Evolutionary conservation across 208 protist genomes (phyloP).

Genomic region (Endotrypanum monterogeii): DNA sequence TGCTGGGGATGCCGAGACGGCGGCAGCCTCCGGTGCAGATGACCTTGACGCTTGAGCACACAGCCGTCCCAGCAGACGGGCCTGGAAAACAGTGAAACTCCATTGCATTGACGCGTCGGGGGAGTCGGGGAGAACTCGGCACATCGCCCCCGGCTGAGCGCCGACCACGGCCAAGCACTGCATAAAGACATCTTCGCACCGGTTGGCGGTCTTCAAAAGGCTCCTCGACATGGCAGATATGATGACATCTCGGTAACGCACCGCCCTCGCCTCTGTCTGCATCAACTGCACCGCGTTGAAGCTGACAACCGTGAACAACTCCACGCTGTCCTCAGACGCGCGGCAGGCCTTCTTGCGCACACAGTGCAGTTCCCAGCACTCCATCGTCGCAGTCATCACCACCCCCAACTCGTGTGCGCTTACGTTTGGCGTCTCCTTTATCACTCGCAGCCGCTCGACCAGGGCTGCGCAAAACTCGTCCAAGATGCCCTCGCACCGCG

Average conservation of each 20-base stretch:
- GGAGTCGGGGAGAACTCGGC: slow-evolving; percentile 35
- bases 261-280: slow-evolving; percentile 34
- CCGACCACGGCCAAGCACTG: slow-evolving; percentile 52
- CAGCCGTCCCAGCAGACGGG: slow-evolving; percentile 42
- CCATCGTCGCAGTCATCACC: slow-evolving; percentile 61
- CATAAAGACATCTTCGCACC: slow-evolving; percentile 46
- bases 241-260: slow-evolving; percentile 36
- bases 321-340: slow-evolving; percentile 45
- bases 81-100: slow-evolving; percentile 47
- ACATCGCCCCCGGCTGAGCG: slow-evolving; percentile 27
- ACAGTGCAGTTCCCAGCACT: slow-evolving; percentile 87
- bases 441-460: slow-evolving; percentile 54
- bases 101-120: slow-evolving; percentile 8
- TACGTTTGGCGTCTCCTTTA: slow-evolving; percentile 65
- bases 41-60: slow-evolving; percentile 10
- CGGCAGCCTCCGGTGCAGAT: background rate
- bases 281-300: slow-evolving; percentile 43
- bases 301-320: slow-evolving; percentile 73
- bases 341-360: slow-evolving; percentile 56
- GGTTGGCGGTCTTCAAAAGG: slow-evolving; percentile 49
- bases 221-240: slow-evolving; percentile 36
- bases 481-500: slow-evolving; percentile 50
- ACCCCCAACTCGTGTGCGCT: slow-evolving; percentile 59
- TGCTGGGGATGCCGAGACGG: background rate
- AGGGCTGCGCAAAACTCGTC: slow-evolving; percentile 84